Conservation (phyloP, 2,329 filamentous ascomycete species). For the Lachnellula suecica region DNA sequence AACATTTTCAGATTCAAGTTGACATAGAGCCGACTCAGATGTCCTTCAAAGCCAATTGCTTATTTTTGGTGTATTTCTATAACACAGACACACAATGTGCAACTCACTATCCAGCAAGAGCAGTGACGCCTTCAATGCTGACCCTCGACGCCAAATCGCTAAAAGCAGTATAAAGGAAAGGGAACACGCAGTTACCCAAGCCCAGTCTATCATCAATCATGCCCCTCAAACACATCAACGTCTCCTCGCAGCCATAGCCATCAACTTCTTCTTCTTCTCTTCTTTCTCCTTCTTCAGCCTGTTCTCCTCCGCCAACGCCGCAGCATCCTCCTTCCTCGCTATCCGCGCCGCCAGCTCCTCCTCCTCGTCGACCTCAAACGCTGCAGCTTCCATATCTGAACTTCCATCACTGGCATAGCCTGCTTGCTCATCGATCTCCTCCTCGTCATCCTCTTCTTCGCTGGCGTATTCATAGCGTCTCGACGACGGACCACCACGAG, state of each 20-base stretch:
- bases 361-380: conserved; percentile 72
- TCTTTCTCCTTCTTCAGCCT: conserved; percentile 62
- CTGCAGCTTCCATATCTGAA: conserved; percentile 77
- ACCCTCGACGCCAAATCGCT: neutral
- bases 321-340: conserved; percentile 66
- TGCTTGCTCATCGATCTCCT: conserved; percentile 60
- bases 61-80: too few relatives aligned
- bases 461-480: conserved; percentile 36
- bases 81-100: neutral
- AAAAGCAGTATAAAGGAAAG: neutral
- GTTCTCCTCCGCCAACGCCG: conserved; percentile 62
- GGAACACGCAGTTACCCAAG: neutral
- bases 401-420: conserved; percentile 64
- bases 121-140: neutral
- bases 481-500: conserved; percentile 39
- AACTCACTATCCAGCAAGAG: neutral
- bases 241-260: conserved; percentile 31
- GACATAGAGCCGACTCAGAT: too few relatives aligned
- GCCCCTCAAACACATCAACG: conserved; percentile 3
- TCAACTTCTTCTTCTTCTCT: conserved; percentile 37
- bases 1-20: too few relatives aligned
- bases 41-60: too few relatives aligned
- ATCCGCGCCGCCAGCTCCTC: conserved; percentile 61
- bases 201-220: neutral
- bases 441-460: conserved; percentile 35